A percentile compares a stretch with the other conserved stretches of the same genome.
phyloP scores from a whole-genome alignment of 768 basidiomycete genomes.

The Boletus pseudo-olivaceus region DNA sequence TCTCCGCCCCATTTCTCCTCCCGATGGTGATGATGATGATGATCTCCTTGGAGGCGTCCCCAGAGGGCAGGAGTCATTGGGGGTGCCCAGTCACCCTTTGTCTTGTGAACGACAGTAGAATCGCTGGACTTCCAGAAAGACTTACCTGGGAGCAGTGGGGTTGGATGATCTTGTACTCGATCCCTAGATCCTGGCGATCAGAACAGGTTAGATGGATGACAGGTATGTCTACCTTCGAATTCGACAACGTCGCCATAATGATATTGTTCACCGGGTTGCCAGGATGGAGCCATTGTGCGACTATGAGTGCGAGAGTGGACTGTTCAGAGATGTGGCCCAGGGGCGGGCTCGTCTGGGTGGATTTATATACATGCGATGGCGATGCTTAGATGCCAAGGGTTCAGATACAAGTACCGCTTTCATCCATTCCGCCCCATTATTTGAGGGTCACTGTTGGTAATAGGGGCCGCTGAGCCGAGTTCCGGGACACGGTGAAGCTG shows the following conservation, averaged over 20 bases:
- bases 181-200: constrained; percentile 31
- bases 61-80: constrained; percentile 60
- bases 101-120: constrained; percentile 4
- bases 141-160: constrained; percentile 65
- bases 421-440: background rate
- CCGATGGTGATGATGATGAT: constrained; percentile 19
- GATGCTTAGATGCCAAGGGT: constrained; percentile 1
- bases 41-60: constrained; percentile 46
- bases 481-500: background rate
- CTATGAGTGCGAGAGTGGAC: background rate
- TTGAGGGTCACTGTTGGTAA: background rate
- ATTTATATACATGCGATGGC: constrained; percentile 21
- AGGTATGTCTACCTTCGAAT: constrained; percentile 46
- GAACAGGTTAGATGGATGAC: background rate
- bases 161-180: constrained; percentile 67
- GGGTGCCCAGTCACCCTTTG: constrained; percentile 68
- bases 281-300: constrained; percentile 40
- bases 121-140: background rate
- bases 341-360: background rate
- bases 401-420: constrained; percentile 4
- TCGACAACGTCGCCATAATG: constrained; percentile 49
- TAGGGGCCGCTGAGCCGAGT: background rate
- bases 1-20: constrained; percentile 21
- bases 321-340: constrained; percentile 4
- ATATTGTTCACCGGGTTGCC: constrained; percentile 67